phyloP scores from a whole-genome alignment of 306 rosid species.

The Carpinus viminea region DNA sequence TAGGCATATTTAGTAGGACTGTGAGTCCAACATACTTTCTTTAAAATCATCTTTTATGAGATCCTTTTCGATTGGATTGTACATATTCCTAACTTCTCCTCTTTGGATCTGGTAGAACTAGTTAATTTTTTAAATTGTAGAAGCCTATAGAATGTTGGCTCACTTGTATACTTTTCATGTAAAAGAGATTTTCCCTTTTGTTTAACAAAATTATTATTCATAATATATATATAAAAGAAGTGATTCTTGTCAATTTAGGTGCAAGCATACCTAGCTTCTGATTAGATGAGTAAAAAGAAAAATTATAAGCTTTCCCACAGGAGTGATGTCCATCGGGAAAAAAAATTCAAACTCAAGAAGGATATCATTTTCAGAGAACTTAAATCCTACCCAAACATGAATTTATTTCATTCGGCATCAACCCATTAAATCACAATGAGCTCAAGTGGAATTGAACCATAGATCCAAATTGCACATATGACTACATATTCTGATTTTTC shows the following conservation, averaged over 20 bases:
- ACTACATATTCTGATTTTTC: neutral
- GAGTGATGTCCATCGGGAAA: neutral
- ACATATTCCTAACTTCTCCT: too few relatives aligned
- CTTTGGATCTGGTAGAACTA: too few relatives aligned
- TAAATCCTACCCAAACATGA: neutral
- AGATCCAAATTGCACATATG: neutral
- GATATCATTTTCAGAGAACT: neutral
- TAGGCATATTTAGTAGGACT: too few relatives aligned
- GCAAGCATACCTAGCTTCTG: neutral
- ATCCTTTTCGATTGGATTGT: too few relatives aligned
- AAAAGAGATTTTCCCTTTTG: too few relatives aligned
- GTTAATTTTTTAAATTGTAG: too few relatives aligned
- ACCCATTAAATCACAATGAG: neutral
- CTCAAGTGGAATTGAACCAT: neutral
- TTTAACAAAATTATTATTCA: too few relatives aligned
- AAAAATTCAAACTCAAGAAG: neutral
- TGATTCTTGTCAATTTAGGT: neutral
- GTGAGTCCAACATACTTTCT: too few relatives aligned
- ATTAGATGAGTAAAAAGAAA: neutral
- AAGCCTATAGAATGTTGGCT: too few relatives aligned
- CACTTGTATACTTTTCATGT: too few relatives aligned
- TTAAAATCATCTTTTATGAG: too few relatives aligned
- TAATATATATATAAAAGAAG: too few relatives aligned
- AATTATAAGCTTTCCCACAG: neutral
- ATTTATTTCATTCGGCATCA: neutral